Conservation (phyloP, 1,284 basidiomycete genomes). For the Serendipita sp. region DNA sequence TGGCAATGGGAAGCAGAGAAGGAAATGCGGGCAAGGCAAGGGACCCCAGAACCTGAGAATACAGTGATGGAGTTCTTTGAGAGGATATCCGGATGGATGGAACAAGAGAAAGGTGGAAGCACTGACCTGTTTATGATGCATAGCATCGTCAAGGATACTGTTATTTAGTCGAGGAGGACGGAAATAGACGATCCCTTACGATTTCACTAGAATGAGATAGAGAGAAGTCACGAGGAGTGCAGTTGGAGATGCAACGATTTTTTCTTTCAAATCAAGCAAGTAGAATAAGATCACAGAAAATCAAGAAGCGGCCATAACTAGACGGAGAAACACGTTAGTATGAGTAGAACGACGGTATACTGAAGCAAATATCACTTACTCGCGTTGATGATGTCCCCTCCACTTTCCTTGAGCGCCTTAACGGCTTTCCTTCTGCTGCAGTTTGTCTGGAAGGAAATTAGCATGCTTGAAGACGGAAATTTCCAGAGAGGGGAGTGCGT, state of each 20-base stretch:
- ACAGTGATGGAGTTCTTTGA: slow-evolving; percentile 45
- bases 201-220: no score
- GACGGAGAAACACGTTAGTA: slow-evolving; percentile 10
- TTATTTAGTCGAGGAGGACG: background rate
- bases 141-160: background rate
- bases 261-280: slow-evolving; percentile 9
- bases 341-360: background rate
- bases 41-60: background rate
- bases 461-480: slow-evolving; percentile 23
- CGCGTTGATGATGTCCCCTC: slow-evolving; percentile 86
- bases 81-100: slow-evolving; percentile 51
- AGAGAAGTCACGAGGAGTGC: no score
- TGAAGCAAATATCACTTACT: slow-evolving; percentile 43
- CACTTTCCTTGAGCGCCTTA: slow-evolving; percentile 72
- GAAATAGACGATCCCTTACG: no score
- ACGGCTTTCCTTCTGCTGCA: slow-evolving; percentile 84
- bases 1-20: slow-evolving; percentile 34
- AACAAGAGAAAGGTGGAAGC: slow-evolving; percentile 26
- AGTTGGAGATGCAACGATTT: background rate
- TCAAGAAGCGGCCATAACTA: slow-evolving; percentile 55
- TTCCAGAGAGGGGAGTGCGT: background rate
- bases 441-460: slow-evolving; percentile 17
- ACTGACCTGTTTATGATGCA: slow-evolving; percentile 2
- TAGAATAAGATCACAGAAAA: slow-evolving; percentile 21
- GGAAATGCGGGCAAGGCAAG: slow-evolving; percentile 18